phyloP scores from a whole-genome alignment of 2,329 filamentous ascomycete genomes.

The Monilinia aucupariae region DNA sequence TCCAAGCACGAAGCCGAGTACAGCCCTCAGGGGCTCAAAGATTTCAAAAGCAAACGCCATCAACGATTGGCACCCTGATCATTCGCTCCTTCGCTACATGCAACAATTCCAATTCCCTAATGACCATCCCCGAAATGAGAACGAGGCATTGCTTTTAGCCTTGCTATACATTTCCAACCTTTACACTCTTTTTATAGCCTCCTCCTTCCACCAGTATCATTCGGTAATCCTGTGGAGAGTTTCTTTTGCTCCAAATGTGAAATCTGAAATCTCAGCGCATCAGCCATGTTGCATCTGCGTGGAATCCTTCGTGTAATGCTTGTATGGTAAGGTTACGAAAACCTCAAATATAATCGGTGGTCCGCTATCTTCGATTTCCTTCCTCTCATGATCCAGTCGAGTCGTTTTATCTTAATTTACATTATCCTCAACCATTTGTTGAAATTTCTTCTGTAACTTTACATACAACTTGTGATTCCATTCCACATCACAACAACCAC shows the following conservation, averaged over 20 bases:
- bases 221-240: not conserved
- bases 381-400: not conserved
- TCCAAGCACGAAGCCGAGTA: not conserved
- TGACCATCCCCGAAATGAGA: not conserved
- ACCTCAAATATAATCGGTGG: not conserved
- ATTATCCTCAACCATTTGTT: not conserved
- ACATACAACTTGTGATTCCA: not conserved
- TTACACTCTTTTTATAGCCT: constrained; percentile 5
- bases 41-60: not conserved
- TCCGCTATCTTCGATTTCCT: not conserved
- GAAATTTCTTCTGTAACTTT: not conserved
- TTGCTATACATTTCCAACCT: not conserved
- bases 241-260: not conserved
- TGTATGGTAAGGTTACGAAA: not conserved
- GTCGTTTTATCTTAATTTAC: not conserved
- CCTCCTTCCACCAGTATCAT: not conserved
- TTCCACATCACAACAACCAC: not conserved
- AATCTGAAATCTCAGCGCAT: not conserved
- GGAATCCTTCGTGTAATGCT: not conserved
- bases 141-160: constrained; percentile 10
- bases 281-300: not conserved
- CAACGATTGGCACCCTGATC: not conserved
- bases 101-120: not conserved
- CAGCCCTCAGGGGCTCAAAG: not conserved
- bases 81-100: not conserved